Evolutionary conservation across 129 eudicot genomes (phyloP).

Genomic region (Pseudognaphalium luteoalbum): DNA sequence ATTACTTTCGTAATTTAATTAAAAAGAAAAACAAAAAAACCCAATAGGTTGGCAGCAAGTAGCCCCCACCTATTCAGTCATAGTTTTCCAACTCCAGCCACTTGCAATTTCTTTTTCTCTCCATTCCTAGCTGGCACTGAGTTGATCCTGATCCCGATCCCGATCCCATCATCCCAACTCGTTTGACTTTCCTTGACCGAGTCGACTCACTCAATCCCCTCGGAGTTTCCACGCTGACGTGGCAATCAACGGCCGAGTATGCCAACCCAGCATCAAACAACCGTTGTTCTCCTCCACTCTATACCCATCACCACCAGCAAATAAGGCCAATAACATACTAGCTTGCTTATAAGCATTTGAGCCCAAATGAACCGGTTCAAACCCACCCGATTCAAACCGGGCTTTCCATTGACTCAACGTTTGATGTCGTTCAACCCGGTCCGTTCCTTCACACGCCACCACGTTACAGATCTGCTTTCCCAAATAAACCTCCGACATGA

Average conservation of each 20-base stretch:
- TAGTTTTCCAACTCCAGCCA: constrained; percentile 31
- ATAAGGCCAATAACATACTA: constrained; percentile 69
- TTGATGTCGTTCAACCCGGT: constrained; percentile 73
- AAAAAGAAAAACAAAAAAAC: constrained; percentile 17
- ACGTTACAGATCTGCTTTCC: constrained; percentile 79
- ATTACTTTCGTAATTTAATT: constrained; percentile 17
- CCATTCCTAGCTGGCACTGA: constrained; percentile 19
- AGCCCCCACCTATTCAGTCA: constrained; percentile 24
- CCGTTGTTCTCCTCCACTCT: constrained; percentile 70
- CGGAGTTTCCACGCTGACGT: constrained; percentile 84
- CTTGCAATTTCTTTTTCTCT: constrained; percentile 6
- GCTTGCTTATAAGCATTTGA: constrained; percentile 83
- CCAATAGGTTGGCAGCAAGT: constrained; percentile 18
- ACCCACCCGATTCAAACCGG: constrained; percentile 55
- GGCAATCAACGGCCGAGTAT: constrained; percentile 70
- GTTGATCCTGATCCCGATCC: constrained; percentile 6
- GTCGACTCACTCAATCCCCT: constrained; percentile 33
- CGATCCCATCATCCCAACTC: background rate
- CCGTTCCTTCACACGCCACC: constrained; percentile 81
- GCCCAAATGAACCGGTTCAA: constrained; percentile 64
- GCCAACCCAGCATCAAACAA: constrained; percentile 91
- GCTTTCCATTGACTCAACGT: constrained; percentile 53
- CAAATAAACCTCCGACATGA: constrained; percentile 74
- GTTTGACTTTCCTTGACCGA: background rate
- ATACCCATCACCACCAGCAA: constrained; percentile 80